Evolutionary conservation across 768 basidiomycete genomes (phyloP).

Genomic region (Lactarius tabidus): DNA sequence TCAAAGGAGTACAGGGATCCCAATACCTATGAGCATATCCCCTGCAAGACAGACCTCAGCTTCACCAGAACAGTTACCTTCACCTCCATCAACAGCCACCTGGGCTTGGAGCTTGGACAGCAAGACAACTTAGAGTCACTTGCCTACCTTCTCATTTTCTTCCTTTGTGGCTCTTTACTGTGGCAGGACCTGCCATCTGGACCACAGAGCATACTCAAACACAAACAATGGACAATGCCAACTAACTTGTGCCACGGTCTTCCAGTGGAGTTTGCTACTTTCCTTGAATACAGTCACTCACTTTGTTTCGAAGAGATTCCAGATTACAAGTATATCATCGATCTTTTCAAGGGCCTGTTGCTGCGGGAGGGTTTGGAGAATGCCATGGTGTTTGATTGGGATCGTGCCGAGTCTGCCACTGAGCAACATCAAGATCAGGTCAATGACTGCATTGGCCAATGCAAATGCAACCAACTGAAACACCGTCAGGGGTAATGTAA

Average conservation of each 20-base stretch:
- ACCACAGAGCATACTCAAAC: not conserved
- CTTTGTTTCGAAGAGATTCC: not conserved
- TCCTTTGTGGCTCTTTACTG: conserved; percentile 94
- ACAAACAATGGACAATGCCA: not conserved
- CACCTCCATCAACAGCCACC: conserved; percentile 98
- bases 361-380: not conserved
- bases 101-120: conserved; percentile 97
- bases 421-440: too few species aligned
- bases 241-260: not conserved
- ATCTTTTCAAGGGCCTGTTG: too few species aligned
- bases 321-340: not conserved
- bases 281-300: not conserved
- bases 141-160: conserved; percentile 99
- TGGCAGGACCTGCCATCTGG: conserved; percentile 80
- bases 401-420: not conserved
- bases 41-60: conserved; percentile 99
- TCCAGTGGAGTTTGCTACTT: not conserved
- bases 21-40: conserved; percentile 99
- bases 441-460: too few species aligned
- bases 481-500: too few species aligned
- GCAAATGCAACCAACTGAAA: too few species aligned
- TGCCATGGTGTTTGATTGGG: not conserved
- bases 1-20: conserved; percentile 99
- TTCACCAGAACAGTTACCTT: conserved; percentile 97
- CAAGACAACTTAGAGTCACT: conserved; percentile 98